Conservation (phyloP, 2,329 filamentous ascomycete species). For the Whalleya microplaca region DNA sequence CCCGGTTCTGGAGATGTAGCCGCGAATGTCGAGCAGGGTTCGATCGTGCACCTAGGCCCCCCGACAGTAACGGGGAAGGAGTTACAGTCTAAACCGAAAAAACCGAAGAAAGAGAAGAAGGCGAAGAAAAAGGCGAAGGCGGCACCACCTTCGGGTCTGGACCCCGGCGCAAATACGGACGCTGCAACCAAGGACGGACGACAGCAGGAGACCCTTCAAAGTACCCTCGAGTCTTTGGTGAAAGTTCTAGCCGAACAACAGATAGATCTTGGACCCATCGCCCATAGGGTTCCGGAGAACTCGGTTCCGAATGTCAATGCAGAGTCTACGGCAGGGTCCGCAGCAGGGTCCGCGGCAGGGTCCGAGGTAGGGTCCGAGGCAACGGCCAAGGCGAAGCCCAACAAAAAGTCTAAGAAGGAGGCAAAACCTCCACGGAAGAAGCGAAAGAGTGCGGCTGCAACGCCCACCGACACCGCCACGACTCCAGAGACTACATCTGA, state of each 20-base stretch:
- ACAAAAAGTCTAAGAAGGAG: neutral
- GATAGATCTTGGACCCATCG: slow-evolving; percentile 29
- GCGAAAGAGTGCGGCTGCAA: neutral
- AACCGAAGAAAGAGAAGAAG: slow-evolving; percentile 10
- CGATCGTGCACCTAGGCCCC: no score
- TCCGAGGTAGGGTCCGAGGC: neutral
- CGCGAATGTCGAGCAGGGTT: neutral
- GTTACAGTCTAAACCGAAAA: no score
- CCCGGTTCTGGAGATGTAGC: neutral
- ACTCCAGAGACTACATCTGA: neutral
- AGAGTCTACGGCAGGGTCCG: neutral
- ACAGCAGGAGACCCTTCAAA: slow-evolving; percentile 40
- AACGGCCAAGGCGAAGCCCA: neutral
- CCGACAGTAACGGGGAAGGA: no score
- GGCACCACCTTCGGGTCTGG: no score
- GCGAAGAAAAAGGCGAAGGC: slow-evolving; percentile 20
- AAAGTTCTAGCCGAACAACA: slow-evolving; percentile 42
- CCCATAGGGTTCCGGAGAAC: slow-evolving; percentile 1
- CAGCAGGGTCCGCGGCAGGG: neutral
- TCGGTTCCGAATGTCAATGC: no score
- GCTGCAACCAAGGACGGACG: slow-evolving; percentile 20
- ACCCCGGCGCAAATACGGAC: slow-evolving; percentile 15
- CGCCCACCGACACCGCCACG: neutral
- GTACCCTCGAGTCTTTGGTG: slow-evolving; percentile 43
- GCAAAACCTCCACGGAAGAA: neutral